Conservation (phyloP, 352 stramenopile genomes). For the Phytopythium kandeliae region DNA sequence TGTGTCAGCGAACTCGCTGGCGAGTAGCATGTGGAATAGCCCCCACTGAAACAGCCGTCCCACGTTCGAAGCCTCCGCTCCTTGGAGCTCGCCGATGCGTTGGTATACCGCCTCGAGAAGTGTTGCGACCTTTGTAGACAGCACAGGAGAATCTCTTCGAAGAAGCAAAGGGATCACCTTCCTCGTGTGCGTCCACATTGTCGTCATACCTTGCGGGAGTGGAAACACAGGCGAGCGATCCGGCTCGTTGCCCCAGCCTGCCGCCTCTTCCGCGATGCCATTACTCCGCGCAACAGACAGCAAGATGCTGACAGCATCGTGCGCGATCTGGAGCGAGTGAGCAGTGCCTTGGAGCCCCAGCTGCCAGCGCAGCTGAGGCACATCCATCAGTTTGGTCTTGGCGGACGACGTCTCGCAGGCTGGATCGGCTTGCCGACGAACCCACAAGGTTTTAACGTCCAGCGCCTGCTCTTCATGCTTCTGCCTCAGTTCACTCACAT, state of each 20-base stretch:
- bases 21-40: conserved; percentile 74
- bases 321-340: conserved; percentile 44
- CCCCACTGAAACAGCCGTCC: conserved; percentile 54
- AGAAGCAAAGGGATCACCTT: conserved; percentile 52
- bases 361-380: conserved; percentile 76
- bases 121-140: conserved; percentile 47
- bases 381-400: conserved; percentile 49
- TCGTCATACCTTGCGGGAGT: conserved; percentile 39
- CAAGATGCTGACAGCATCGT: conserved; percentile 65
- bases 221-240: conserved; percentile 39
- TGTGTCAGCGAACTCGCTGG: conserved; percentile 38
- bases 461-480: conserved; percentile 16
- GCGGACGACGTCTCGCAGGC: conserved; percentile 19
- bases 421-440: conserved; percentile 27
- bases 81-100: conserved; percentile 16
- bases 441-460: conserved; percentile 22
- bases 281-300: conserved; percentile 63
- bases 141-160: conserved; percentile 31
- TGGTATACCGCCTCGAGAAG: conserved; percentile 67
- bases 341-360: conserved; percentile 47
- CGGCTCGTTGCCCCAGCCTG: conserved; percentile 5
- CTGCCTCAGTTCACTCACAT: conserved; percentile 48
- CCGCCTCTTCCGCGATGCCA: conserved; percentile 23
- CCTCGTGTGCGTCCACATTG: conserved; percentile 38
- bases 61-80: conserved; percentile 31